Base-by-base conservation (phyloP, 441 rosid genomes). In the Corymbia calophylla region DNA sequence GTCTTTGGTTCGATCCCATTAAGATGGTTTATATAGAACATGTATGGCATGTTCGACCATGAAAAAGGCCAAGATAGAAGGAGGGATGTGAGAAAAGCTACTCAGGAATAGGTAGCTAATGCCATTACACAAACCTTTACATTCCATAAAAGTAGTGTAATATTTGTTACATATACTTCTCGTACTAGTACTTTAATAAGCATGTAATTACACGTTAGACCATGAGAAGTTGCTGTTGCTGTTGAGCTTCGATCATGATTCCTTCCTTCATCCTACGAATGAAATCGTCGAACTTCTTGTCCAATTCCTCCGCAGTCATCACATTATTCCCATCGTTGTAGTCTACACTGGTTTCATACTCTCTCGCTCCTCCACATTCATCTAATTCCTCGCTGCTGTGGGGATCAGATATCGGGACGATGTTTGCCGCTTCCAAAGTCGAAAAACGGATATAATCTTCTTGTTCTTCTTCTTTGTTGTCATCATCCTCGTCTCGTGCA, bases 241-340 rank as follows among this genome's bases (percentile, higher is more conserved):
- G 89, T 91, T 87, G 73, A 87, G 95, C 95, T 93, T 95, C 96
- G 81, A 95, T 89, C 88, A 93, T 94, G 51, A 95, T 86, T 89
- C 93, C 97, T 90, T 94, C 95, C 91, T 94, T 95, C 95, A 93
- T 95, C 89, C 92, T 95, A 70, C 95, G 92, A 19, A 95, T 95
- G 88, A 95, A 95, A 91, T 95, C 97, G 32, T 95, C 96, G 53
- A 95, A 95, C 80, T 92, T 95, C 91, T 92, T 94, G 92, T 95
- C 93, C 60, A 95, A 88, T 9, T 95, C 96, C 53, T 93, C 96
- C 48, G 93, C 92, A 80, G 90, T 93, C 35, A 94, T 31, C 89
- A 53, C 53, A 77, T 80, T 93, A 68, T 90, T 89, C 51, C 86
- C 91, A 49, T 89, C 92, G 86, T 87, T 91, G 14, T 87, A 90